A percentile compares a stretch with the other conserved stretches of the same genome.
phyloP scores from a whole-genome alignment of 1,139 yeast genomes.

The Kodamaea ohmeri region DNA sequence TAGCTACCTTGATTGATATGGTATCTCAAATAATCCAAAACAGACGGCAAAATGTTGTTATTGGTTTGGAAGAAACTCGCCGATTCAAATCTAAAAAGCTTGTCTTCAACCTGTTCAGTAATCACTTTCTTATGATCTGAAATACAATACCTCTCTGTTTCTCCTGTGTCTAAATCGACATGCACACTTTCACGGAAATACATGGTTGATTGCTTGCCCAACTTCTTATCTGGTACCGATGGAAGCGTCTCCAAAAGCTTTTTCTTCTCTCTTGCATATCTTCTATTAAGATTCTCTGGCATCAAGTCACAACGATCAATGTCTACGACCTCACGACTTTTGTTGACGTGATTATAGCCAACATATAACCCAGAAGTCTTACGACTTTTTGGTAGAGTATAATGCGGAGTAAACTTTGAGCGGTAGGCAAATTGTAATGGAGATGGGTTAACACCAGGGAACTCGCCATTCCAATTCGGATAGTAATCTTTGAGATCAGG shows the following conservation, averaged over 20 bases:
- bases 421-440: constrained; percentile 38
- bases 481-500: constrained; percentile 23
- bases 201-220: constrained; percentile 18
- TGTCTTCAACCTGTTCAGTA: constrained; percentile 32
- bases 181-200: constrained; percentile 35
- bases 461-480: constrained; percentile 3
- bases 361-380: constrained; percentile 16
- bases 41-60: constrained; percentile 33
- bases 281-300: constrained; percentile 25
- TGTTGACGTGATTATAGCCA: constrained; percentile 34
- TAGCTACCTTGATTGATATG: constrained; percentile 19
- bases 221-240: constrained; percentile 9
- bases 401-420: constrained; percentile 40
- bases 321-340: constrained; percentile 26
- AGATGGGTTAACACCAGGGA: constrained; percentile 23
- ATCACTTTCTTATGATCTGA: constrained; percentile 25
- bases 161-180: constrained; percentile 34
- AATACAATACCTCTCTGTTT: constrained; percentile 25
- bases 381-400: constrained; percentile 16
- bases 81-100: constrained; percentile 32
- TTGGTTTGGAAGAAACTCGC: constrained; percentile 39
- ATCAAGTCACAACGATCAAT: constrained; percentile 34
- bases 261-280: constrained; percentile 16
- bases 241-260: constrained; percentile 11
- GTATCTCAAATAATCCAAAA: constrained; percentile 31